These are phyloP conservation scores for Oryza meridionalis DNA, from an alignment of 176 grass and related monocot species.

Conservation along the genomic window DNA sequence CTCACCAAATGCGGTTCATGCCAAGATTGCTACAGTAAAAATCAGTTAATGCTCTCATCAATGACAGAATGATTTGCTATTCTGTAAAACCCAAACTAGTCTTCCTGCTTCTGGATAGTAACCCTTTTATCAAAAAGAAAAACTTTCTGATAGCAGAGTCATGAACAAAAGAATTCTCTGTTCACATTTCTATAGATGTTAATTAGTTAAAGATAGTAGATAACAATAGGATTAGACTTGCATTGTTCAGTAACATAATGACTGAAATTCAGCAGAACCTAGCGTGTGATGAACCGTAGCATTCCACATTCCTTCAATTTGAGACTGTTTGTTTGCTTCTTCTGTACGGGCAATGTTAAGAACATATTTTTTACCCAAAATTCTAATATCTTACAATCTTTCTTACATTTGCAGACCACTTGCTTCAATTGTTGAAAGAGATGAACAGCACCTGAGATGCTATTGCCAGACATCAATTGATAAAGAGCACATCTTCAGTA, in stretches of 20 bases:
- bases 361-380: neutral
- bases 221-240: neutral
- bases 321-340: neutral
- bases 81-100: slow-evolving; percentile 6
- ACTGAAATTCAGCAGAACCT: neutral
- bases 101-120: slow-evolving; percentile 4
- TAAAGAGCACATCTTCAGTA: slow-evolving; percentile 26
- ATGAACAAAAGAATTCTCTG: neutral
- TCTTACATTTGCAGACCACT: neutral
- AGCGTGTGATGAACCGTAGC: neutral
- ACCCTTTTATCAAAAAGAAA: neutral
- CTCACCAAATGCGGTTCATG: slow-evolving; percentile 51
- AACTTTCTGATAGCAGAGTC: neutral
- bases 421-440: neutral
- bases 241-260: neutral
- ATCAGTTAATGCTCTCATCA: slow-evolving; percentile 16
- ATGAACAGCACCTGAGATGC: slow-evolving; percentile 25
- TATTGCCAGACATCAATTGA: slow-evolving; percentile 28
- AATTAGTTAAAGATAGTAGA: neutral
- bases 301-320: slow-evolving; percentile 14
- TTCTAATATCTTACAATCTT: slow-evolving; percentile 19
- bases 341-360: neutral
- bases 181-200: neutral
- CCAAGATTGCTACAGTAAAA: slow-evolving; percentile 36
- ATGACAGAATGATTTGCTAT: slow-evolving; percentile 5